Evolutionary conservation across 805 yeast species (phyloP), one percentile per base, ranked within the genome.

Genomic region (Saccharomycopsis guyanensis): DNA sequence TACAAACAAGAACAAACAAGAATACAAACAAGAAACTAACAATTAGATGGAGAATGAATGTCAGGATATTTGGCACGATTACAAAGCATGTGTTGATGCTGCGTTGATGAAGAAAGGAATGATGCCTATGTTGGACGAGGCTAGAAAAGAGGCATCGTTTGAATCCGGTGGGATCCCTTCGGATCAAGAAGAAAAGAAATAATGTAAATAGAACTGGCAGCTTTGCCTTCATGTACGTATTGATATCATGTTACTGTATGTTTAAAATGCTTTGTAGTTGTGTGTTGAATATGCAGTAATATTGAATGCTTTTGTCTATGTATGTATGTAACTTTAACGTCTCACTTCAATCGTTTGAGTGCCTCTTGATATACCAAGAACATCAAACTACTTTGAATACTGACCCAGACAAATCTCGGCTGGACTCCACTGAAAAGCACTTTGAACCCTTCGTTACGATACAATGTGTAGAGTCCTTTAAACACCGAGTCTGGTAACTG

Each of bases 321-420:
- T n/a, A n/a, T n/a, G n/a, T n/a, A n/a, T n/a, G n/a, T n/a, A n/a
- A n/a, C n/a, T n/a, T n/a, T n/a, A n/a, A n/a, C n/a, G n/a, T n/a
- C n/a, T n/a, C n/a, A n/a, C n/a, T n/a, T n/a, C n/a, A n/a, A n/a
- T n/a, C n/a, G n/a, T n/a, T 78, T 78, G 56, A 91, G 66, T 3
- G 91, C 72, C 36, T 78, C 68, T 62, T 93, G 98, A 63, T 93
- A 93, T 35, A 89, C 68, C 52, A 91, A 67, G 45, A 93, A 71
- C 98, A 93, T 91, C 39, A 93, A 82, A 54, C 95, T 84, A 62
- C 96, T 86, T 63, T 93, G 99, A 16, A 89, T 69, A 52, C 94
- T 83, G 0, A 97, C 91, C 99, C 99, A 93, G 3, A 93, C 83
- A 54, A 88, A 80, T 53, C 99, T 72, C 1, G 99, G 98, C 0